These are phyloP conservation scores for Penicillium sp. DNA, from an alignment of 2,329 filamentous ascomycete genomes.

Conservation along the genomic window DNA sequence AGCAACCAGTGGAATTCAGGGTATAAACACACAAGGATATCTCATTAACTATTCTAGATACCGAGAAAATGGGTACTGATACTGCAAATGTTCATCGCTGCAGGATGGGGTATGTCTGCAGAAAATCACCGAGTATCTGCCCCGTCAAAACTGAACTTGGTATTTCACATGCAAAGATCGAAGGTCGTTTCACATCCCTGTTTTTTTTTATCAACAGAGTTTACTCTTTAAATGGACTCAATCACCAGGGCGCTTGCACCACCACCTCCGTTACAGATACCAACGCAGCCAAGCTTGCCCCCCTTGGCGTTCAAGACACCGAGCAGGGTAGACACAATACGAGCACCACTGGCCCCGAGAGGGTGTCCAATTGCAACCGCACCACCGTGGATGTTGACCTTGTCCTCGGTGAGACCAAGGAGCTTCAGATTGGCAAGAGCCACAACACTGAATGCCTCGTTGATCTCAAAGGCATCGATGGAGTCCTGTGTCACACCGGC, in stretches of 20 bases:
- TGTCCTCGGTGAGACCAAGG: constrained; percentile 66
- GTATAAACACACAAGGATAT: constrained; percentile 4
- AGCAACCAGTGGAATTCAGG: not conserved
- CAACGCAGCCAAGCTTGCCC: constrained; percentile 84
- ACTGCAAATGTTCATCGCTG: not conserved
- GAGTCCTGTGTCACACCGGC: constrained; percentile 68
- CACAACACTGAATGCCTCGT: constrained; percentile 97
- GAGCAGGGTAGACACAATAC: constrained; percentile 82
- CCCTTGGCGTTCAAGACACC: constrained; percentile 83
- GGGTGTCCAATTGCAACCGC: constrained; percentile 94
- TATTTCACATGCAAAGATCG: constrained; percentile 9
- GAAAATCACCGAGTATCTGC: not conserved
- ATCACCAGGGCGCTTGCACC: constrained; percentile 90
- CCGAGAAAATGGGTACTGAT: not conserved
- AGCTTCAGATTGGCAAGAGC: constrained; percentile 94
- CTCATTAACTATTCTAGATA: constrained; percentile 7
- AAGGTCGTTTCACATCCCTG: constrained; percentile 18
- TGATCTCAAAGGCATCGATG: constrained; percentile 95
- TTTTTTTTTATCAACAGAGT: constrained; percentile 16
- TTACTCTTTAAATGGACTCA: constrained; percentile 47
- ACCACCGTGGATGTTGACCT: constrained; percentile 91
- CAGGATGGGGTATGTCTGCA: not conserved
- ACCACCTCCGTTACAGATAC: constrained; percentile 96
- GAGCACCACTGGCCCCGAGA: constrained; percentile 83
- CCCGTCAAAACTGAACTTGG: constrained; percentile 4